These are phyloP conservation scores for Pseudogymnoascus sp. DNA, from an alignment of 2,329 filamentous ascomycete species.

Conservation along the genomic window DNA sequence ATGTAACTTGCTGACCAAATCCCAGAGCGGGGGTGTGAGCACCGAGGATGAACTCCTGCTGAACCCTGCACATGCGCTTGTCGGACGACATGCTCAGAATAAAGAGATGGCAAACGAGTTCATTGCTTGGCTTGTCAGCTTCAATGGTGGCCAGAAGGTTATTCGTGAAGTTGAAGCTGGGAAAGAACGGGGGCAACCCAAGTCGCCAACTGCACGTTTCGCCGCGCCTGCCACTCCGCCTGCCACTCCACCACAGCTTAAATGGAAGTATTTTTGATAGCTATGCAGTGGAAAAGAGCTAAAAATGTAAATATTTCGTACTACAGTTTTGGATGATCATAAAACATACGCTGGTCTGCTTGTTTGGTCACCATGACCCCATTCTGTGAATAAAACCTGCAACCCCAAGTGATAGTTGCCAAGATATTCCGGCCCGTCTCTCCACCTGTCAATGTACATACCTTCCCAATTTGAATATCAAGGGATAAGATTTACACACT, in stretches of 20 bases:
- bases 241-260: background rate
- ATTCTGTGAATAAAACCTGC: too few relatives aligned
- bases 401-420: background rate
- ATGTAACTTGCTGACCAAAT: slow-evolving; percentile 14
- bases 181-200: background rate
- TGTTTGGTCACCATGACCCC: background rate
- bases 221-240: background rate
- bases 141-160: slow-evolving; percentile 31
- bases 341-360: background rate
- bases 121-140: slow-evolving; percentile 33
- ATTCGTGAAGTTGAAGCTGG: slow-evolving; percentile 30
- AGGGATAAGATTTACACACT: background rate
- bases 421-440: background rate
- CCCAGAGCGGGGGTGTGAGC: slow-evolving; percentile 30
- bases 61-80: slow-evolving; percentile 37
- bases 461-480: background rate
- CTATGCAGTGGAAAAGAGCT: background rate
- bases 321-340: background rate
- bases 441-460: background rate
- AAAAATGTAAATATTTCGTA: background rate
- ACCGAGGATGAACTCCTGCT: slow-evolving; percentile 33
- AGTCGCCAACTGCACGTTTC: background rate
- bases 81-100: slow-evolving; percentile 32
- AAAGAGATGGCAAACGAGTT: slow-evolving; percentile 31
- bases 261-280: slow-evolving; percentile 6